Percentiles rank a stretch among this genome's conserved stretches.
Evolutionary conservation across 176 grass and related monocot genomes (phyloP).

Genomic region (Aegilops sharonensis): DNA sequence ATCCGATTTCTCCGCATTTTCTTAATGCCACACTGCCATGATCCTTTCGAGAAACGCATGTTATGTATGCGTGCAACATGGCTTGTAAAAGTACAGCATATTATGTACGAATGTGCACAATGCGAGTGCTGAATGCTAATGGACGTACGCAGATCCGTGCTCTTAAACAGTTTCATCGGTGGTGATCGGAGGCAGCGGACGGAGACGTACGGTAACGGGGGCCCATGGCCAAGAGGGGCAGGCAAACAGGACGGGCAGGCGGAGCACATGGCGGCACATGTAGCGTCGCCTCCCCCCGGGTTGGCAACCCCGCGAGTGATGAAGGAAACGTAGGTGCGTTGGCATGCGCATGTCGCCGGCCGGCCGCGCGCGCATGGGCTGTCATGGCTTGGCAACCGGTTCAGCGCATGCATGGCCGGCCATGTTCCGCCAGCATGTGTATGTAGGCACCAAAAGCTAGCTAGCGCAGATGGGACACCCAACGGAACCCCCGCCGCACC

Average conservation of each 20-base stretch:
- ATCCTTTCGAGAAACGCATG: background rate
- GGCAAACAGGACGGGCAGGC: background rate
- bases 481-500: background rate
- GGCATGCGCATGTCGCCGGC: constrained; percentile 38
- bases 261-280: constrained; percentile 57
- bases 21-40: background rate
- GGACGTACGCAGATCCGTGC: background rate
- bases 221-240: background rate
- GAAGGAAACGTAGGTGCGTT: constrained; percentile 30
- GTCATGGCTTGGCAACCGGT: constrained; percentile 6
- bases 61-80: constrained; percentile 13
- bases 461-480: background rate
- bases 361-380: background rate
- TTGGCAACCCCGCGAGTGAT: constrained; percentile 38
- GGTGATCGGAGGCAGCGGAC: background rate
- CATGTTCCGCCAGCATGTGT: background rate
- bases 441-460: background rate
- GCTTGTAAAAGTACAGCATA: background rate
- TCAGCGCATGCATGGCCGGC: background rate
- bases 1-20: constrained; percentile 1
- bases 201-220: background rate
- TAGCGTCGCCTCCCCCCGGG: constrained; percentile 18
- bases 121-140: background rate
- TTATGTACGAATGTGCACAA: background rate
- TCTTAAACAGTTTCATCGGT: background rate